Percentiles rank a stretch among this genome's conserved stretches.
These are phyloP conservation scores for Apophysomyces variabilis DNA, from an alignment of 371 early-diverging fungal species.

Conservation along the genomic window DNA sequence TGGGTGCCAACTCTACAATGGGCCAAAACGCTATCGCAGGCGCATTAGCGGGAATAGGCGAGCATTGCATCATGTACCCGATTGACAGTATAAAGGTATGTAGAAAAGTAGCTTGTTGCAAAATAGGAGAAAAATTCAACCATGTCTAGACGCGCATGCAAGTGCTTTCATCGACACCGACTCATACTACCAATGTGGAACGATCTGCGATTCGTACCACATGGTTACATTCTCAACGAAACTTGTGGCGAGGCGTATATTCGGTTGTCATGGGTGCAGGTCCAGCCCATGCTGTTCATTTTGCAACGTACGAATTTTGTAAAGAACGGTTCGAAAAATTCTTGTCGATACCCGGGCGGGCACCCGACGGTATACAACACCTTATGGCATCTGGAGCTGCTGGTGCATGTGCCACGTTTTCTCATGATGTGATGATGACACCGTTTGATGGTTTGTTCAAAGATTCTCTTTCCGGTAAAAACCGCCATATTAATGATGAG, in stretches of 20 bases:
- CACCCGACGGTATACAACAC: conserved; percentile 53
- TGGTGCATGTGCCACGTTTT: conserved; percentile 89
- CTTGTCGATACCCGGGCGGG: conserved; percentile 24
- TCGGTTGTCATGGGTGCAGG: conserved; percentile 93
- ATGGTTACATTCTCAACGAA: conserved; percentile 22
- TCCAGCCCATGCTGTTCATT: conserved; percentile 95
- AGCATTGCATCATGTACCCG: conserved; percentile 95
- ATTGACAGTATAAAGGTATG: conserved; percentile 91
- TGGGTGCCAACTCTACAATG: conserved; percentile 80
- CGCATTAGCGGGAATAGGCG: conserved; percentile 95
- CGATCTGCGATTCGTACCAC: conserved; percentile 4
- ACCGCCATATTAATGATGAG: neutral
- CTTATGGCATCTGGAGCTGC: conserved; percentile 75
- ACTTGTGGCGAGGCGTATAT: conserved; percentile 91
- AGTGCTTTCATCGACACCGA: conserved; percentile 28
- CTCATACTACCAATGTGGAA: neutral
- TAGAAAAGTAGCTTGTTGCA: too few relatives aligned
- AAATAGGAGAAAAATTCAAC: conserved; percentile 13
- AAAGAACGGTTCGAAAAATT: conserved; percentile 68
- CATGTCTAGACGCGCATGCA: conserved; percentile 51
- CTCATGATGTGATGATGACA: conserved; percentile 90
- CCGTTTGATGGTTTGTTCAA: conserved; percentile 86
- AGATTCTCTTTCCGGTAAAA: conserved; percentile 6
- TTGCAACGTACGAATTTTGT: conserved; percentile 90
- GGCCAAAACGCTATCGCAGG: conserved; percentile 89